These are phyloP conservation scores for Polyplosphaeria fusca DNA, from an alignment of 495 filamentous ascomycete genomes.

Conservation along the genomic window DNA sequence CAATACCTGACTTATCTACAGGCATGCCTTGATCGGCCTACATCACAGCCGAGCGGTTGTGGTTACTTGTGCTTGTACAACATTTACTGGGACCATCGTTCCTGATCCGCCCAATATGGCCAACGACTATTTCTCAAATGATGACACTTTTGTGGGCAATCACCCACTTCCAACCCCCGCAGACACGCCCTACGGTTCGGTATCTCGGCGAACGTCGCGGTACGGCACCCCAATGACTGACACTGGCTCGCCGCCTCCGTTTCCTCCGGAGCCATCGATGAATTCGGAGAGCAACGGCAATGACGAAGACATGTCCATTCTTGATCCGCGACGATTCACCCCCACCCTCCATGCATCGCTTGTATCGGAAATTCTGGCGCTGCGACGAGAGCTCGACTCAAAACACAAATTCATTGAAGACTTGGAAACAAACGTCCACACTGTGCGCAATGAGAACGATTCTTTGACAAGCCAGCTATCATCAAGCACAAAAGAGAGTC, in stretches of 20 bases:
- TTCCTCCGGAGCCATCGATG: slow-evolving; percentile 51
- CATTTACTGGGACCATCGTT: neutral
- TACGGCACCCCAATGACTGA: slow-evolving; percentile 60
- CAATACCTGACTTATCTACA: slow-evolving; percentile 1
- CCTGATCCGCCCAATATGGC: slow-evolving; percentile 17
- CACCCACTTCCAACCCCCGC: slow-evolving; percentile 62
- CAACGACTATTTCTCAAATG: slow-evolving; percentile 41
- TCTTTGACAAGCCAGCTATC: slow-evolving; percentile 58
- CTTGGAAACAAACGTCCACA: slow-evolving; percentile 72
- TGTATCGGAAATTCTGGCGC: slow-evolving; percentile 85
- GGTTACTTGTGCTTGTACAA: no score
- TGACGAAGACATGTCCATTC: slow-evolving; percentile 71
- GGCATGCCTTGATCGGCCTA: slow-evolving; percentile 32
- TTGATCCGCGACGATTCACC: slow-evolving; percentile 89
- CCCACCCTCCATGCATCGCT: slow-evolving; percentile 92
- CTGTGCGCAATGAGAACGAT: slow-evolving; percentile 70
- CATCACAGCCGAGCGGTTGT: no score
- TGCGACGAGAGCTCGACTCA: slow-evolving; percentile 84
- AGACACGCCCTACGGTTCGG: slow-evolving; percentile 62
- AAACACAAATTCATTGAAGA: slow-evolving; percentile 80
- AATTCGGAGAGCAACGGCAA: slow-evolving; percentile 43
- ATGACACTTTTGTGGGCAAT: slow-evolving; percentile 38
- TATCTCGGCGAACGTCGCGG: slow-evolving; percentile 52
- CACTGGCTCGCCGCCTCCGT: slow-evolving; percentile 61
- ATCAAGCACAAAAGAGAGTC: slow-evolving; percentile 65